phyloP scores from a whole-genome alignment of 2,329 filamentous ascomycete species.

The Sclerotinia spermophila region DNA sequence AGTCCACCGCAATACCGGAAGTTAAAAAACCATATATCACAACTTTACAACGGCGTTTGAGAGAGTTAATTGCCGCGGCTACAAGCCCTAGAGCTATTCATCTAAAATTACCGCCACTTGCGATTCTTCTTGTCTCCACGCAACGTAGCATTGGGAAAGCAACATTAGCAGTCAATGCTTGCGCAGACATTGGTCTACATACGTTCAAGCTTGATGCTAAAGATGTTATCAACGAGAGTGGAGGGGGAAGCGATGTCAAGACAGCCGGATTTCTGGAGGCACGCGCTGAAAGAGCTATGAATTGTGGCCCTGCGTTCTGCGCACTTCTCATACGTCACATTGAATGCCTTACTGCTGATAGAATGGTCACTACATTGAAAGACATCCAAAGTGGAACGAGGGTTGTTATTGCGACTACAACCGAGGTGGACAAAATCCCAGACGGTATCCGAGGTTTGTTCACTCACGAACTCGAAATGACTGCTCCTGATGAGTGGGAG shows the following conservation, averaged over 20 bases:
- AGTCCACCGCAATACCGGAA: constrained; percentile 43
- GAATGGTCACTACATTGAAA: constrained; percentile 80
- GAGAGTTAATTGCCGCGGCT: constrained; percentile 82
- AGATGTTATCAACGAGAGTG: constrained; percentile 89
- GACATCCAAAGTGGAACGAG: constrained; percentile 76
- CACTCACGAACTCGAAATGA: constrained; percentile 92
- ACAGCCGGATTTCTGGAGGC: constrained; percentile 88
- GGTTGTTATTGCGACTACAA: constrained; percentile 89
- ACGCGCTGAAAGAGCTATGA: constrained; percentile 81
- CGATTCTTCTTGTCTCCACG: constrained; percentile 83
- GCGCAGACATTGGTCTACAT: constrained; percentile 85
- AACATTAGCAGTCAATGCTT: constrained; percentile 71
- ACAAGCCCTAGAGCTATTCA: constrained; percentile 85
- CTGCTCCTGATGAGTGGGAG: constrained; percentile 86
- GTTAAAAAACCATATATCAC: constrained; percentile 50
- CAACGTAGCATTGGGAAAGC: constrained; percentile 92
- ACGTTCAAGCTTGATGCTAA: constrained; percentile 87
- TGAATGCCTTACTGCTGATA: constrained; percentile 85
- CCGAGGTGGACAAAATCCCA: constrained; percentile 89
- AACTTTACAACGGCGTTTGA: constrained; percentile 65
- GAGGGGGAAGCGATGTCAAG: constrained; percentile 85
- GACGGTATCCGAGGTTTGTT: constrained; percentile 88
- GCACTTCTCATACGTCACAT: constrained; percentile 84
- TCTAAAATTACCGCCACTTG: constrained; percentile 80
- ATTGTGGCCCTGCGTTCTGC: constrained; percentile 80